Conservation (phyloP, 257 asterid species). For the Nicotiana paniculata region DNA sequence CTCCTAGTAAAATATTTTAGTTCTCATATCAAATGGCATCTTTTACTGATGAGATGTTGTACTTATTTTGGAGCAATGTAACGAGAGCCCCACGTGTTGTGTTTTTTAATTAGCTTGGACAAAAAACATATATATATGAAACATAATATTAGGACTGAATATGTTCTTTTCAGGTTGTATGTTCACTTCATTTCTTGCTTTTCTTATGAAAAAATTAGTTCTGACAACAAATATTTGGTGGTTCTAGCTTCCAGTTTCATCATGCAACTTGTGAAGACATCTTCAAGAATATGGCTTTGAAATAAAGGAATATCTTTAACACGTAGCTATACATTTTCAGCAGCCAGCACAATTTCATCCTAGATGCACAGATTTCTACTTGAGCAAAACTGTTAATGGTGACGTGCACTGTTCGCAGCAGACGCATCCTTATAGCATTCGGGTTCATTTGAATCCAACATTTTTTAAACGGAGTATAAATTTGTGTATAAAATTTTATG, state of each 20-base stretch:
- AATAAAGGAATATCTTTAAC: not conserved
- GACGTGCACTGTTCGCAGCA: not conserved
- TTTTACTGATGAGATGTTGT: not conserved
- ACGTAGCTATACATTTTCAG: not conserved
- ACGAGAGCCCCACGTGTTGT: not conserved
- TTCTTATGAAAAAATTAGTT: not conserved
- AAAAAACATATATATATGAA: not conserved
- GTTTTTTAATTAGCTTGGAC: not conserved
- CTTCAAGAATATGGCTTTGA: not conserved
- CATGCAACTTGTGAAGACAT: not conserved
- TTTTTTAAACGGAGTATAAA: no score
- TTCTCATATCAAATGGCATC: not conserved
- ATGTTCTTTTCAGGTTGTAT: not conserved
- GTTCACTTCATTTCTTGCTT: not conserved
- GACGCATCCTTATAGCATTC: no score
- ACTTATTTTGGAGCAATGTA: not conserved
- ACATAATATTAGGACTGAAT: not conserved
- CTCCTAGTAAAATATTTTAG: not conserved
- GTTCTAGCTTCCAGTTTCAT: not conserved
- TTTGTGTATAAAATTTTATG: no score
- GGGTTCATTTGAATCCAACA: no score
- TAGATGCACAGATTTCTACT: not conserved
- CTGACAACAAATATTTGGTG: slow-evolving; percentile 1
- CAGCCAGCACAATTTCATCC: not conserved
- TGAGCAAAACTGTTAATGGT: not conserved